Conservation (phyloP, 2,329 filamentous ascomycete species). For the Aspergillus aculeatinus region DNA sequence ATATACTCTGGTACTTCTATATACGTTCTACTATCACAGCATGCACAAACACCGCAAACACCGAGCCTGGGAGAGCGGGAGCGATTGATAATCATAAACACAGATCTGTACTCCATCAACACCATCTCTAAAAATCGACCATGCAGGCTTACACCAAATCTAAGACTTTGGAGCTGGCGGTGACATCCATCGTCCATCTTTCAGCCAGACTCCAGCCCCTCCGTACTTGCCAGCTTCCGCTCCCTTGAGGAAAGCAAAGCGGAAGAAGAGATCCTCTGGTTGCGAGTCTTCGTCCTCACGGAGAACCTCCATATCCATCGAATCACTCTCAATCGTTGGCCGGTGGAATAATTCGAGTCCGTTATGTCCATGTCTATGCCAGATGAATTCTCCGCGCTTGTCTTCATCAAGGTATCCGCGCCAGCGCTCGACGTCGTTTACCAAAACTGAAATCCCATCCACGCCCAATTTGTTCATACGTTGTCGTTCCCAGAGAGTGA, state of each 20-base stretch:
- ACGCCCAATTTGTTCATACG: constrained; percentile 42
- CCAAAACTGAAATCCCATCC: constrained; percentile 60
- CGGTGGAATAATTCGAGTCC: constrained; percentile 37
- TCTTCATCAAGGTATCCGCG: constrained; percentile 56
- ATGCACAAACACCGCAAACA: constrained; percentile 1
- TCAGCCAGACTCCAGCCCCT: constrained; percentile 41
- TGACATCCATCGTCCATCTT: constrained; percentile 37
- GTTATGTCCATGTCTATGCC: constrained; percentile 45
- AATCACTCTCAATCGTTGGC: constrained; percentile 26
- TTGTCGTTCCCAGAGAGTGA: constrained; percentile 42
- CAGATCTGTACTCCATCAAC: not conserved
- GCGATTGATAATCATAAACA: constrained; percentile 1
- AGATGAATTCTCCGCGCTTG: constrained; percentile 50
- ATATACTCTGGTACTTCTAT: not conserved
- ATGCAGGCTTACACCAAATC: constrained; percentile 1
- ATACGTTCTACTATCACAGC: not conserved
- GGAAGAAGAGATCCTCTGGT: constrained; percentile 47
- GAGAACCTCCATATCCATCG: constrained; percentile 10
- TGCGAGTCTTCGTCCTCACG: constrained; percentile 28
- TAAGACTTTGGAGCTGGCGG: constrained; percentile 28
- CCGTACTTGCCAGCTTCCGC: constrained; percentile 42
- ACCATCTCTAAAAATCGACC: not conserved
- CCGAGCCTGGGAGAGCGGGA: not conserved
- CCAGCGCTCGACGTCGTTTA: constrained; percentile 65
- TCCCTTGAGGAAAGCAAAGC: constrained; percentile 48